Conservation (phyloP, 2,329 filamentous ascomycete species). For the Neonectria hederae region DNA sequence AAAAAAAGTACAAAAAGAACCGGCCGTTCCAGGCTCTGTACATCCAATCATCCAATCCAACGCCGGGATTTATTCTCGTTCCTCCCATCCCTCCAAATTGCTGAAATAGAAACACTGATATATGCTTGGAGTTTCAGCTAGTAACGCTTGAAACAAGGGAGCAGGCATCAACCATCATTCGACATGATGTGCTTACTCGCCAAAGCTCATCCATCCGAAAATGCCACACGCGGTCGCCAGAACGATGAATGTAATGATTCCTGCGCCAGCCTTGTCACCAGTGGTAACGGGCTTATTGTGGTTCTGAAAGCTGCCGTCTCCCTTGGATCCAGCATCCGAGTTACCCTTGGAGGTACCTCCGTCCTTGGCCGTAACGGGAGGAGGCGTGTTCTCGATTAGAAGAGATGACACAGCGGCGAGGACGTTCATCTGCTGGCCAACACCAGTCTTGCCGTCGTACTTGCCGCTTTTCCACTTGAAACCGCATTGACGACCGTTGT, state of each 20-base stretch:
- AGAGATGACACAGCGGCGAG: constrained; percentile 64
- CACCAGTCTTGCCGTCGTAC: constrained; percentile 65
- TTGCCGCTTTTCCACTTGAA: constrained; percentile 61
- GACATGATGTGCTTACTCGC: constrained; percentile 37
- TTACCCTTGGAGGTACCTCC: constrained; percentile 63
- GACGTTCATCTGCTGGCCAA: constrained; percentile 69
- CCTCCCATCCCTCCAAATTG: constrained; percentile 22
- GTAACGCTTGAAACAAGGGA: background rate
- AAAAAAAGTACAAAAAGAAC: constrained; percentile 15
- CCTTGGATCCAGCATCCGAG: constrained; percentile 52
- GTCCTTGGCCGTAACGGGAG: constrained; percentile 56
- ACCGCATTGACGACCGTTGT: constrained; percentile 60
- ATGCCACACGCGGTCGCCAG: constrained; percentile 51
- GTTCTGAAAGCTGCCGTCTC: constrained; percentile 48
- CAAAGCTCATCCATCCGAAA: constrained; percentile 61
- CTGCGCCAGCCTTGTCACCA: constrained; percentile 58
- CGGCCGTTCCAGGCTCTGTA: constrained; percentile 35
- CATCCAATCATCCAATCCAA: constrained; percentile 40
- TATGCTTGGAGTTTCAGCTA: constrained; percentile 12
- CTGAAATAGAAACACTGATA: constrained; percentile 24
- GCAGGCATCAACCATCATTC: constrained; percentile 25
- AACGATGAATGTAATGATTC: constrained; percentile 58
- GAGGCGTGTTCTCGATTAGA: constrained; percentile 53
- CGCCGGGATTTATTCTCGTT: constrained; percentile 31
- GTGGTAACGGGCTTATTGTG: constrained; percentile 50